phyloP scores from a whole-genome alignment of 192 early-diverging fungal genomes.

The Funneliformis mosseae region DNA sequence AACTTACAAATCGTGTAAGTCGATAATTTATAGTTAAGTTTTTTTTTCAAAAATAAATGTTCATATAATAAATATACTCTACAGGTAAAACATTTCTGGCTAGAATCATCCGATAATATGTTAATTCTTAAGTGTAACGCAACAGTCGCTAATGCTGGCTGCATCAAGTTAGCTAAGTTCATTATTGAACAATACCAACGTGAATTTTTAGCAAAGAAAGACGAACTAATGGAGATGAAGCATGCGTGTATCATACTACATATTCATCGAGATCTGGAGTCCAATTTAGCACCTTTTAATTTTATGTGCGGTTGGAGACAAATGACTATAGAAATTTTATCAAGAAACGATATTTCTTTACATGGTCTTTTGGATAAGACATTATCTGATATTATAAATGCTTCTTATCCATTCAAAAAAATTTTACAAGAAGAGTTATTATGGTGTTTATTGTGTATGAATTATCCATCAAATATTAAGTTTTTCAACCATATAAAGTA shows the following conservation, averaged over 20 bases:
- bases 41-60: no score
- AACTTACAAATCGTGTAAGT: constrained; percentile 13
- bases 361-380: constrained; percentile 1
- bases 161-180: constrained; percentile 32
- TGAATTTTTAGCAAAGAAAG: constrained; percentile 1
- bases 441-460: constrained; percentile 34
- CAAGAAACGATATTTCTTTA: not conserved
- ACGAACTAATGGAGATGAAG: not conserved
- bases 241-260: constrained; percentile 32
- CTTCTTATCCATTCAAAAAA: constrained; percentile 24
- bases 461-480: constrained; percentile 1
- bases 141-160: not conserved
- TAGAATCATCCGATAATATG: constrained; percentile 17
- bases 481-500: constrained; percentile 31
- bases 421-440: constrained; percentile 28
- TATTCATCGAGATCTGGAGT: constrained; percentile 25
- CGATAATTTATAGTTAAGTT: not conserved
- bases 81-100: constrained; percentile 28
- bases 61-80: not conserved
- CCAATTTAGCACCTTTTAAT: not conserved
- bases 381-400: constrained; percentile 5
- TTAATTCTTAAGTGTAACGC: constrained; percentile 30
- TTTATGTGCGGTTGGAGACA: constrained; percentile 33
- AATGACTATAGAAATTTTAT: constrained; percentile 25
- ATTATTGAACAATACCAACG: constrained; percentile 27